Evolutionary conservation across 2,329 filamentous ascomycete genomes (phyloP).

Genomic region (Penicillium nordicum): DNA sequence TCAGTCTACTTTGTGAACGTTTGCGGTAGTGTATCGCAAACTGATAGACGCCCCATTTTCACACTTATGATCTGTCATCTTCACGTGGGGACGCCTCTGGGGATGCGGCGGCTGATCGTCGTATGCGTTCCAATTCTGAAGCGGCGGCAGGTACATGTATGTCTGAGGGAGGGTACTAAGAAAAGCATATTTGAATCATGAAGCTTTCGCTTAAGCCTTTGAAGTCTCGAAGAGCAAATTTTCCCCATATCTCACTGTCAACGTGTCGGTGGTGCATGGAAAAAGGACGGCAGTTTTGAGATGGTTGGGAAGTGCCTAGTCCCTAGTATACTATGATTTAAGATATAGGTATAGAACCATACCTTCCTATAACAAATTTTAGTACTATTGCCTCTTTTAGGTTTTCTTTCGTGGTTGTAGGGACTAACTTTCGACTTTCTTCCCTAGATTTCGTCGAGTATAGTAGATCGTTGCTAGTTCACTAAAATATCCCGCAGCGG

Average conservation of each 20-base stretch:
- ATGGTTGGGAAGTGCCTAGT: too few relatives aligned
- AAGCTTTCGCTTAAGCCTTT: background rate
- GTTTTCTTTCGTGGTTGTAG: too few relatives aligned
- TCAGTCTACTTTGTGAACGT: too few relatives aligned
- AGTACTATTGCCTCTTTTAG: too few relatives aligned
- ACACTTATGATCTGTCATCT: background rate
- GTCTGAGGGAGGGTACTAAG: background rate
- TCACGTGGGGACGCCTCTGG: background rate
- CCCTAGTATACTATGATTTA: too few relatives aligned
- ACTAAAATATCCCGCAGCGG: too few relatives aligned
- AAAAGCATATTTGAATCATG: background rate
- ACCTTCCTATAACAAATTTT: too few relatives aligned
- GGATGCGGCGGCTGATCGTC: background rate
- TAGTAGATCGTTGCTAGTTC: too few relatives aligned
- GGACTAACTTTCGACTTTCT: too few relatives aligned
- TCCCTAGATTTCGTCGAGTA: too few relatives aligned
- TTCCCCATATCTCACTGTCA: background rate
- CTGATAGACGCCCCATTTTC: background rate
- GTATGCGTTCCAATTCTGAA: background rate
- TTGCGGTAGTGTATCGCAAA: too few relatives aligned
- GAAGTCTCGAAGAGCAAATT: background rate
- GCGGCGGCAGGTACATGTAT: background rate
- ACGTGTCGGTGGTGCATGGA: background rate
- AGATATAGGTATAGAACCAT: too few relatives aligned
- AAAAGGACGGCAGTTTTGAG: background rate